A percentile compares a stretch with the other conserved stretches of the same genome.
These are phyloP conservation scores for Colletotrichum eleusines DNA, from an alignment of 2,329 filamentous ascomycete genomes.

Conservation along the genomic window DNA sequence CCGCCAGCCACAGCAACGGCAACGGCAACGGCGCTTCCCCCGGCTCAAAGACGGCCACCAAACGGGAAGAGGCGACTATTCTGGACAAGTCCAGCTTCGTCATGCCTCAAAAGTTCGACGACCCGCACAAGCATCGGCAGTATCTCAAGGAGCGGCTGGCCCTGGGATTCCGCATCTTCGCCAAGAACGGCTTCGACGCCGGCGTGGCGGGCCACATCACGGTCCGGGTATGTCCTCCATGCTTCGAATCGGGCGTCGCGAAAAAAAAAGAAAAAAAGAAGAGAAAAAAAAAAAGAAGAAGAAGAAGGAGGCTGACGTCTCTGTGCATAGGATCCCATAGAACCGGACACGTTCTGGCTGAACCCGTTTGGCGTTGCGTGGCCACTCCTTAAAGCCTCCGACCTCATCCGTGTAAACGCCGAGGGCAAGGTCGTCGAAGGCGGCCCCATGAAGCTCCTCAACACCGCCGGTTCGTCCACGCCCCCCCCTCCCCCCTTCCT, in stretches of 20 bases:
- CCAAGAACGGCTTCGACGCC: slow-evolving; percentile 69
- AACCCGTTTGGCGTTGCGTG: slow-evolving; percentile 75
- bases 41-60: not conserved
- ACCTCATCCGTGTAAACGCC: slow-evolving; percentile 75
- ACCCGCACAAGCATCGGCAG: slow-evolving; percentile 57
- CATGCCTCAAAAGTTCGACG: slow-evolving; percentile 43
- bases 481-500: too few relatives aligned
- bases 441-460: slow-evolving; percentile 51
- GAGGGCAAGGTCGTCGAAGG: slow-evolving; percentile 73
- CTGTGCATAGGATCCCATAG: slow-evolving; percentile 61
- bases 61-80: slow-evolving; percentile 3
- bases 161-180: slow-evolving; percentile 69
- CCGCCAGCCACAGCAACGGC: not conserved
- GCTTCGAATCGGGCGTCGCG: not conserved
- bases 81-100: slow-evolving; percentile 2
- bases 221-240: slow-evolving; percentile 52
- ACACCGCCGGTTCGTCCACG: slow-evolving; percentile 32
- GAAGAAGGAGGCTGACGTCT: not conserved
- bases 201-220: slow-evolving; percentile 76
- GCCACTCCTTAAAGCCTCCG: slow-evolving; percentile 71
- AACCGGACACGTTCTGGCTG: slow-evolving; percentile 73
- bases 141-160: slow-evolving; percentile 67
- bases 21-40: slow-evolving; percentile 21
- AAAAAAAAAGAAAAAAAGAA: not conserved
- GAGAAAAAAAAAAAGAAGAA: not conserved